Base-by-base conservation (phyloP, 2,329 filamentous ascomycete genomes). In the Aspergillus calidoustus region DNA sequence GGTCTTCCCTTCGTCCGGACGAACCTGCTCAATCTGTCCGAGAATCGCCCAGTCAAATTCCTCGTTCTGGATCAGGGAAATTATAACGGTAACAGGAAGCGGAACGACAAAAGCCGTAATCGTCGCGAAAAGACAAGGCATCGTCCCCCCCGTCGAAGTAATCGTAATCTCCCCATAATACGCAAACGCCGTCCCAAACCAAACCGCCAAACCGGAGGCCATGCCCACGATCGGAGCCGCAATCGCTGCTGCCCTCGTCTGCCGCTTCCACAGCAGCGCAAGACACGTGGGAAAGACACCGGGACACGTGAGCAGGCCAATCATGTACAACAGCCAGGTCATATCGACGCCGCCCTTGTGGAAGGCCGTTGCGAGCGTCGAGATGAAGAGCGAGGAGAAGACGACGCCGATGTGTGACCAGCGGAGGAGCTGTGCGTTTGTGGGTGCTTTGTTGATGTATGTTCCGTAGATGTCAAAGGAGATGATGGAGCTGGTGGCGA, bases 281-380 rank as follows among this genome's bases (percentile, higher is more conserved):
- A 53, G 50, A 17, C 53, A 55, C 9, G 53, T 55, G n/a, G 53
- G 53, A 25, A 55, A 55, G 4, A 55, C 53, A 3, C 53, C 53
- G 7, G 53, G 53, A 23, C 41, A 47, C n/a, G 53, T 55, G 23
- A 55, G 25, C 7, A 55, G 41, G 53, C 53, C 53, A 25, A 55
- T 55, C 53, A 55, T 55, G 53, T 55, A 55, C 7, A 55, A 41
- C 11, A 55, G 53, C 53, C 53, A 55, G 23, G 53, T 47, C 53
- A 55, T 55, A 17, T 55, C 43, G 41, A 55, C 53, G 38, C 53
- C 53, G 43, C 41, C 53, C 25, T 55, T 55, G 41, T 47, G 38
- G 53, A 55, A 55, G 23, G 53, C 53, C 19, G 53, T 55, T 3
- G 53, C 53, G 41, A 55, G 43, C 23, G 53, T 55, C 13, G 53